Evolutionary conservation across 352 stramenopile genomes (phyloP).

Genomic region (Proteromonas lacertae): DNA sequence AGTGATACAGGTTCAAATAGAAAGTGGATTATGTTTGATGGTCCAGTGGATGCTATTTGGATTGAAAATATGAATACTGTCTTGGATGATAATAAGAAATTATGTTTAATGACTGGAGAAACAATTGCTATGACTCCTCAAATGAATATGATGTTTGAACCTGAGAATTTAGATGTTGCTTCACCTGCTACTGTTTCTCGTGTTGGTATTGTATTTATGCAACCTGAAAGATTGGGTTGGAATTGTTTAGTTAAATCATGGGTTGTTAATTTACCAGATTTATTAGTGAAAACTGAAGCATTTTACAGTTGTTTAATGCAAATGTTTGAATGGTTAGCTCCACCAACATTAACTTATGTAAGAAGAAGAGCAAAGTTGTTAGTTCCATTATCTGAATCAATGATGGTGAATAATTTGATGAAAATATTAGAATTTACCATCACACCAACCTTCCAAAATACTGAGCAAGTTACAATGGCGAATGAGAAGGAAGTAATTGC

Average conservation of each 20-base stretch:
- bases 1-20: constrained; percentile 18
- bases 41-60: constrained; percentile 65
- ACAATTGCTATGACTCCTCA: constrained; percentile 67
- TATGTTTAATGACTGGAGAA: constrained; percentile 62
- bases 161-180: constrained; percentile 52
- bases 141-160: constrained; percentile 88
- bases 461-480: neutral
- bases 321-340: constrained; percentile 43
- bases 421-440: constrained; percentile 17
- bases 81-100: constrained; percentile 69
- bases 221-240: constrained; percentile 22
- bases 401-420: constrained; percentile 41
- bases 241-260: constrained; percentile 15
- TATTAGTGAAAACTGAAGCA: constrained; percentile 1
- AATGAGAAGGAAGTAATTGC: constrained; percentile 17
- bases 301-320: constrained; percentile 10
- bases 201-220: constrained; percentile 80
- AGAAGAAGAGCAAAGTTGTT: constrained; percentile 40
- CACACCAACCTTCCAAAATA: constrained; percentile 7
- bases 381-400: constrained; percentile 42
- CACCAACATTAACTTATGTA: constrained; percentile 43
- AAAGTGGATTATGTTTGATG: constrained; percentile 75
- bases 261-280: constrained; percentile 19
- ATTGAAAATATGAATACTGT: constrained; percentile 88
- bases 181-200: constrained; percentile 64